Evolutionary conservation across 352 stramenopile genomes (phyloP).

Genomic region (Detonula confervacea): DNA sequence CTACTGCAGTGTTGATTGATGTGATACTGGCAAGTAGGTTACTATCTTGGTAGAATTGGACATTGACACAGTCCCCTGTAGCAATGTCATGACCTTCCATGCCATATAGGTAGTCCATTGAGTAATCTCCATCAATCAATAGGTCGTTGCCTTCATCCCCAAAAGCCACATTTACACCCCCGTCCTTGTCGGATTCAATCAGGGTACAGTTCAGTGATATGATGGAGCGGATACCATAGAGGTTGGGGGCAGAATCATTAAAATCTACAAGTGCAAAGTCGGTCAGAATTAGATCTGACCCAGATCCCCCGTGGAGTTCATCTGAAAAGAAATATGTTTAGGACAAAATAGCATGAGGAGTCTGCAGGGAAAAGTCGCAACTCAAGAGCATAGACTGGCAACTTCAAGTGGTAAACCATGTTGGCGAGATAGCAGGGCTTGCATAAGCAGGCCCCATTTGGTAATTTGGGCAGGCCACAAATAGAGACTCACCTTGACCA

Average conservation of each 20-base stretch:
- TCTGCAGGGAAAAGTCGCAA: too few species aligned
- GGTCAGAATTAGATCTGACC: slow-evolving; percentile 39
- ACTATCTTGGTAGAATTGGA: slow-evolving; percentile 4
- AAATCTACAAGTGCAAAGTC: slow-evolving; percentile 34
- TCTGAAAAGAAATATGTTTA: too few species aligned
- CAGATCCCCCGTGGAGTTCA: slow-evolving; percentile 25
- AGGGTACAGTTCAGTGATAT: slow-evolving; percentile 32
- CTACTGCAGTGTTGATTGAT: slow-evolving; percentile 15
- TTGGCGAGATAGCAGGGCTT: slow-evolving; percentile 1
- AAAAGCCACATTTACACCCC: background rate
- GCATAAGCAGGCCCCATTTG: too few species aligned
- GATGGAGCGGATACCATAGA: slow-evolving; percentile 25
- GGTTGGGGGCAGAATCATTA: slow-evolving; percentile 1
- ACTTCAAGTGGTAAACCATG: background rate
- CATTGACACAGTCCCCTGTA: slow-evolving; percentile 18
- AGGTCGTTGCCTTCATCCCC: slow-evolving; percentile 16
- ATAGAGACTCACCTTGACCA: slow-evolving; percentile 10
- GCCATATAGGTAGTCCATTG: slow-evolving; percentile 17
- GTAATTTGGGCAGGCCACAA: background rate
- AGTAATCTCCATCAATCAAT: slow-evolving; percentile 22
- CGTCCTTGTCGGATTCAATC: background rate
- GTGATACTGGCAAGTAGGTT: slow-evolving; percentile 18
- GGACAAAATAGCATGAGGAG: too few species aligned
- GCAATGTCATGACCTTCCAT: slow-evolving; percentile 23
- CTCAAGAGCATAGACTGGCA: too few species aligned